Conservation (phyloP, 208 protist genomes). For the Leishmania tropica region DNA sequence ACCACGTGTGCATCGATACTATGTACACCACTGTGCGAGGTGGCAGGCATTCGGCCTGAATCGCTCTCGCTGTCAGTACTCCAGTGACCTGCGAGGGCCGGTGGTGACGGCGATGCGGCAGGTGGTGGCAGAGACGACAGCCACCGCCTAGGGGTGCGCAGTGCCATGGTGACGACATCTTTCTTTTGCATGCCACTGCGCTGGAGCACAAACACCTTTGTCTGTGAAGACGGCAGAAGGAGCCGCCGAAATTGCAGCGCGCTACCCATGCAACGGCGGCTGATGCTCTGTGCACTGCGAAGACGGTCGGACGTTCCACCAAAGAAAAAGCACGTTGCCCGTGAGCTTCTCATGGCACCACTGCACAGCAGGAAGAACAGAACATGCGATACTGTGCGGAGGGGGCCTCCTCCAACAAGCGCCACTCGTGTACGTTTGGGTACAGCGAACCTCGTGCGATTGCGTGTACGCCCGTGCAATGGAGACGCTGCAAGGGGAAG, state of each 20-base stretch:
- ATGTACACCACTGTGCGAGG: background rate
- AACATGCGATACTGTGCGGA: background rate
- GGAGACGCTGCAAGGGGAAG: background rate
- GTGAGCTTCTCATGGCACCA: background rate
- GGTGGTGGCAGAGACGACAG: background rate
- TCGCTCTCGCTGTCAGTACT: background rate
- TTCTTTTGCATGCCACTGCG: background rate
- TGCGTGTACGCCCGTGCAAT: background rate
- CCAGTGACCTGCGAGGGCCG: background rate
- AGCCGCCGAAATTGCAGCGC: background rate
- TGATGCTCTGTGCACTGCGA: background rate
- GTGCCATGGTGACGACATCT: background rate
- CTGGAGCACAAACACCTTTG: background rate
- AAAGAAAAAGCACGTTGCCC: background rate
- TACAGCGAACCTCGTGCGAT: background rate
- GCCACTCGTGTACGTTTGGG: background rate
- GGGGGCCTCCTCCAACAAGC: background rate
- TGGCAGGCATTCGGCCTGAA: background rate
- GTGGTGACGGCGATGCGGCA: background rate
- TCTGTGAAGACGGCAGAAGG: background rate
- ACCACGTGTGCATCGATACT: background rate
- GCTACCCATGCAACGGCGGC: background rate
- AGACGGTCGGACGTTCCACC: too few relatives aligned
- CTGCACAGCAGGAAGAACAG: background rate
- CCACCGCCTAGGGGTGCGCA: background rate